phyloP scores from a whole-genome alignment of 495 filamentous ascomycete genomes.

The Coniosporium apollinis region DNA sequence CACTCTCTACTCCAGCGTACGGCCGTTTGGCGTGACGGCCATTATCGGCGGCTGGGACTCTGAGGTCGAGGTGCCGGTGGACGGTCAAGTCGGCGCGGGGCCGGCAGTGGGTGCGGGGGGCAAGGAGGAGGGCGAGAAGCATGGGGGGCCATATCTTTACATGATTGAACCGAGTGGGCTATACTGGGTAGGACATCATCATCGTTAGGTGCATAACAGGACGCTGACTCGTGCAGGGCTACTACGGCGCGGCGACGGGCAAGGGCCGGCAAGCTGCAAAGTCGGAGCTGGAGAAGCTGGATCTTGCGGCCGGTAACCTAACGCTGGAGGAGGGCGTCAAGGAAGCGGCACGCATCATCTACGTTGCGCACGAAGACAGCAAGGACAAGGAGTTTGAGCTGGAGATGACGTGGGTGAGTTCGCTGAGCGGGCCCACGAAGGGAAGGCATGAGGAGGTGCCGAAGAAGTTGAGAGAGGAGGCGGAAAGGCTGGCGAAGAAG shows the following conservation, averaged over 20 bases:
- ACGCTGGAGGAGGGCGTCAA: constrained; percentile 77
- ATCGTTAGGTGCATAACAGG: constrained; percentile 1
- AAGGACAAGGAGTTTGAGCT: constrained; percentile 98
- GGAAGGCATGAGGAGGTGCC: constrained; percentile 85
- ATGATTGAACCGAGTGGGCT: constrained; percentile 97
- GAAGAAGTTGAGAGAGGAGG: constrained; percentile 73
- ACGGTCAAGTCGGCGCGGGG: constrained; percentile 72
- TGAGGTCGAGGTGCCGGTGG: constrained; percentile 59
- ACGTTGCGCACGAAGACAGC: constrained; percentile 91
- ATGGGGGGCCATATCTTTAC: constrained; percentile 82
- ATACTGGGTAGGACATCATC: constrained; percentile 54
- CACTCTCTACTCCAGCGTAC: constrained; percentile 88
- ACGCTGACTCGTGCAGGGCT: constrained; percentile 40
- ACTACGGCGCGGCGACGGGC: constrained; percentile 92
- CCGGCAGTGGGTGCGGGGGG: constrained; percentile 65
- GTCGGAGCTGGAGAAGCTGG: constrained; percentile 92
- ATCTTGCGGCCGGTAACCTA: constrained; percentile 60
- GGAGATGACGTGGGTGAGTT: constrained; percentile 96
- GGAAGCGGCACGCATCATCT: constrained; percentile 91
- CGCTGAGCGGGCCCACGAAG: constrained; percentile 65
- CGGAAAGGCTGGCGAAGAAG: constrained; percentile 44
- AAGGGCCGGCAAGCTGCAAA: constrained; percentile 94
- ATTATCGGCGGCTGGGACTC: constrained; percentile 91
- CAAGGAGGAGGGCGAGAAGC: constrained; percentile 52
- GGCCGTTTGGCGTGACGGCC: constrained; percentile 88